Percentiles rank a stretch among this genome's conserved stretches.
These are phyloP conservation scores for Trichosporon sp. DNA, from an alignment of 1,284 basidiomycete genomes.

Conservation along the genomic window DNA sequence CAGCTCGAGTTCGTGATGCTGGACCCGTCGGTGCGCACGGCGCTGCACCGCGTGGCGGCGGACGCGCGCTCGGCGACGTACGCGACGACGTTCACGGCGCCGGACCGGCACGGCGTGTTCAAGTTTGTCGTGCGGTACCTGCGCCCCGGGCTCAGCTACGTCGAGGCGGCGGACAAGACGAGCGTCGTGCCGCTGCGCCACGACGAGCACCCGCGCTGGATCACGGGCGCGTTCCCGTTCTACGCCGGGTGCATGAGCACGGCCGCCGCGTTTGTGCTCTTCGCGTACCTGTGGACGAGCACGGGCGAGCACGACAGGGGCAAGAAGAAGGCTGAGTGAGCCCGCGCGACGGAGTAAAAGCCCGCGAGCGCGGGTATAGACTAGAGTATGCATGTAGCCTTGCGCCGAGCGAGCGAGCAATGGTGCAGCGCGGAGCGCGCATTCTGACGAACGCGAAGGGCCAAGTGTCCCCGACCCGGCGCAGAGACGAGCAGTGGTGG, in stretches of 20 bases:
- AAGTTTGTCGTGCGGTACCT: conserved; percentile 88
- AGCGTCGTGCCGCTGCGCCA: conserved; percentile 89
- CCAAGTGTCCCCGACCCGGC: no score
- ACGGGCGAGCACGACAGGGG: conserved; percentile 56
- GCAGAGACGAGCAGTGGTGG: no score
- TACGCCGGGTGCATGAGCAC: conserved; percentile 86
- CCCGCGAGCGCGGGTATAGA: neutral
- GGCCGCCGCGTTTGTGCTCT: conserved; percentile 73
- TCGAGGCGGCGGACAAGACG: conserved; percentile 69
- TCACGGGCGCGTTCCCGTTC: conserved; percentile 91
- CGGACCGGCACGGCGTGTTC: conserved; percentile 96
- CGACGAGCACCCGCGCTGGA: conserved; percentile 90
- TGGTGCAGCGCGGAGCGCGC: no score
- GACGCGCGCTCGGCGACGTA: conserved; percentile 54
- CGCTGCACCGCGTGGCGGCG: conserved; percentile 55
- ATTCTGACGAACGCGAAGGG: no score
- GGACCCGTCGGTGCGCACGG: conserved; percentile 82
- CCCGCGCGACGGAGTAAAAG: no score
- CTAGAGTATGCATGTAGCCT: neutral
- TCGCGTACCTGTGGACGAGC: conserved; percentile 72
- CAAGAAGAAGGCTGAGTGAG: conserved; percentile 48
- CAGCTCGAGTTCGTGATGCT: conserved; percentile 98
- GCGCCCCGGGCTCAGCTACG: conserved; percentile 72
- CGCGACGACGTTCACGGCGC: conserved; percentile 72
- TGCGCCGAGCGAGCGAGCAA: no score